A percentile compares a stretch with the other conserved stretches of the same genome.
These are phyloP conservation scores for Phytopythium chamaehyphon DNA, from an alignment of 352 stramenopile species.

Conservation along the genomic window DNA sequence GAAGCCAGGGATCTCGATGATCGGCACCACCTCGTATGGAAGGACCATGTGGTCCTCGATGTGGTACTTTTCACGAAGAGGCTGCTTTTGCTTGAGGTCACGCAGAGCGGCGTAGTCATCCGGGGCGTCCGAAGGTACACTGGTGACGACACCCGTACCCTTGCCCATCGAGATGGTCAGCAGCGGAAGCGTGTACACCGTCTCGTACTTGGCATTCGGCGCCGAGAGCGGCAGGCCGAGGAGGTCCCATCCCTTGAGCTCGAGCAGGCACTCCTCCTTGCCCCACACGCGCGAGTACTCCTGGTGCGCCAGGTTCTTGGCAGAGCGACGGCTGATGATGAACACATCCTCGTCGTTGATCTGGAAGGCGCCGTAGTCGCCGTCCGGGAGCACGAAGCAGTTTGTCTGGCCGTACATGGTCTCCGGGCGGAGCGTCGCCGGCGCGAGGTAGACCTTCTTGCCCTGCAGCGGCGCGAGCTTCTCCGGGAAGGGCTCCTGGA, in stretches of 20 bases:
- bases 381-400: slow-evolving; percentile 98
- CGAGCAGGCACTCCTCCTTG: slow-evolving; percentile 83
- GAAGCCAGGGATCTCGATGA: slow-evolving; percentile 99
- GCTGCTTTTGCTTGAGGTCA: slow-evolving; percentile 98
- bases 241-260: slow-evolving; percentile 96
- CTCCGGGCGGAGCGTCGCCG: slow-evolving; percentile 98
- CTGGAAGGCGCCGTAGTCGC: slow-evolving; percentile 98
- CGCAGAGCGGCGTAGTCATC: slow-evolving; percentile 99
- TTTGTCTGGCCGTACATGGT: slow-evolving; percentile 99
- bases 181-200: slow-evolving; percentile 99
- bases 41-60: slow-evolving; percentile 98
- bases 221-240: slow-evolving; percentile 94
- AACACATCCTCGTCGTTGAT: slow-evolving; percentile 95
- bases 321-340: slow-evolving; percentile 92
- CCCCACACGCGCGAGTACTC: slow-evolving; percentile 87
- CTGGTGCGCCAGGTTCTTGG: slow-evolving; percentile 95
- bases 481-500: slow-evolving; percentile 76
- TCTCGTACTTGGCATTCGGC: slow-evolving; percentile 96
- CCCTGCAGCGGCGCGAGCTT: slow-evolving; percentile 72
- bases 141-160: slow-evolving; percentile 99
- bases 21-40: slow-evolving; percentile 98
- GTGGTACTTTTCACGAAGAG: slow-evolving; percentile 97
- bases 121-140: slow-evolving; percentile 97
- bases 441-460: slow-evolving; percentile 96
- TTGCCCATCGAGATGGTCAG: slow-evolving; percentile 99